Evolutionary conservation across 192 early-diverging fungal species (phyloP), one percentile per base, ranked within the genome.

Genomic region (Chytriomyces confervae): DNA sequence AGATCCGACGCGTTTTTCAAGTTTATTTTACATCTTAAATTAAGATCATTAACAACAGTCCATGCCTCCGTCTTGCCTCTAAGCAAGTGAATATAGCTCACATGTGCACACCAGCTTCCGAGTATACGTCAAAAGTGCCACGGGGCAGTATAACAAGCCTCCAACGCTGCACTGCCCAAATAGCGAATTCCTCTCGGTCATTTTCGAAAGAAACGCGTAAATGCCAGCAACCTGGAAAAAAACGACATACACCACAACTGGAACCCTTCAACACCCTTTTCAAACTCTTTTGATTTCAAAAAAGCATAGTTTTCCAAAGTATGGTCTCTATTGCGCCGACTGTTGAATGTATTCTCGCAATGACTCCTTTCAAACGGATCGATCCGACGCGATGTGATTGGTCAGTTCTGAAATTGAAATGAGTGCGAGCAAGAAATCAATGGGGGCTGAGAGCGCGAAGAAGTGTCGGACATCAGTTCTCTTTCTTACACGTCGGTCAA

Each of bases 111-210:
- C 96, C 97, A 57, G 91, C 86, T 80, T 99, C 97, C 94, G 94
- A 98, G 82, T 95, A 97, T 6, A 93, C 80, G 77, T 99, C 96
- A 7, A 91, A 82, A 13, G 89, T 84, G 27, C 95, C 96, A 57
- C 93, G 89, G 29, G 9, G 95, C 95, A 44, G 95, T 90, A 45
- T 88, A 83, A 66, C 92, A 91, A 84, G 96, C 85, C 62, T 92
- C 91, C 29, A 95, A 77, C 0, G 94, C 92, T 2, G 93, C 95
- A 29, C 91, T 90, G 2, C 96, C 97, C 0, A 91, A 77, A 43
- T 89, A 82, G 6, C 97, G 89, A 23, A 96, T 84, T 46, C 94
- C 93, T 61, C 93, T 92, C 5, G 89, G 20, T 47, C 24, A 68
- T 46, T 47, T n/a, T 46, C 18, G 13, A 68, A 85, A 82, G 18